phyloP scores from a whole-genome alignment of 495 filamentous ascomycete species.

The Aspergillus haitiensis region DNA sequence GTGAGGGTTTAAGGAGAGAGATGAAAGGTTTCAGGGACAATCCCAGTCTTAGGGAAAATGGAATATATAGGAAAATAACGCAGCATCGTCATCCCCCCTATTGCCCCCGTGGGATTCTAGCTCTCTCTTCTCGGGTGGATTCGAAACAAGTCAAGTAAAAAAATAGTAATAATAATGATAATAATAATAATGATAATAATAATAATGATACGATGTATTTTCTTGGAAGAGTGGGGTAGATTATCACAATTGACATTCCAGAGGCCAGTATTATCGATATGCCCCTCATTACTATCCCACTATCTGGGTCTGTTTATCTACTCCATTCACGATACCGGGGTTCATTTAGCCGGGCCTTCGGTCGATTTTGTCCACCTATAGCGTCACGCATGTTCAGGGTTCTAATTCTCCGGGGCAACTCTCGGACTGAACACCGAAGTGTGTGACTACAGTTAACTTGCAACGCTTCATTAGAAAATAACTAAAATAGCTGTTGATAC shows the following conservation, averaged over 20 bases:
- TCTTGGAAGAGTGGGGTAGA: constrained; percentile 5
- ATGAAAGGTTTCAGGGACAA: neutral
- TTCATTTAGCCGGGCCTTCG: constrained; percentile 6
- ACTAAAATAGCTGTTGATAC: neutral
- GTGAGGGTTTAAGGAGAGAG: neutral
- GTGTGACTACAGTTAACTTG: too few relatives aligned
- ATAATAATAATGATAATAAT: neutral
- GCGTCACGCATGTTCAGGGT: neutral
- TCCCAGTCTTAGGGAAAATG: neutral
- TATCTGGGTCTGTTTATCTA: neutral
- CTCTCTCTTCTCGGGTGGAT: neutral
- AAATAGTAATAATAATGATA: neutral
- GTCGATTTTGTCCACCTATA: constrained; percentile 16
- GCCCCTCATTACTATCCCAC: constrained; percentile 9
- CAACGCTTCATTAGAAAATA: too few relatives aligned
- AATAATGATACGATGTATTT: too few relatives aligned
- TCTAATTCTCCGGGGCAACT: constrained; percentile 2
- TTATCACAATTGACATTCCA: neutral
- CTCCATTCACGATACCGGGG: constrained; percentile 9
- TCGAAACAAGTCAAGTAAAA: neutral
- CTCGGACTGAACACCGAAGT: constrained; percentile 14
- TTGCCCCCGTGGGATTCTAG: neutral
- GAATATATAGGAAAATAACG: neutral
- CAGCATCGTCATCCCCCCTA: neutral
- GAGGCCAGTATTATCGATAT: constrained; percentile 3